phyloP scores from a whole-genome alignment of 148 eudicot species.

The Dysphania ambrosioides region DNA sequence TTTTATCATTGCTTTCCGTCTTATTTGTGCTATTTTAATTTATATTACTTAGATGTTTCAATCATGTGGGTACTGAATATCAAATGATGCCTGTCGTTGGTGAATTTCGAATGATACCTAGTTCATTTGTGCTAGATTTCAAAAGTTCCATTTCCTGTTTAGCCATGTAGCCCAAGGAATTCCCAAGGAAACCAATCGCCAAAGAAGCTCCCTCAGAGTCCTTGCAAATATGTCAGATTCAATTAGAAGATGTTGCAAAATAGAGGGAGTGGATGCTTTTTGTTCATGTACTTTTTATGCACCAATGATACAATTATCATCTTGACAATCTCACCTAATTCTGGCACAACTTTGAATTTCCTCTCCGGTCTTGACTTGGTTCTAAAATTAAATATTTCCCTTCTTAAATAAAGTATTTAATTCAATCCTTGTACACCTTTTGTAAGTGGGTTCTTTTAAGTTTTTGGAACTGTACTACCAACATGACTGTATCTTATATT shows the following conservation, averaged over 20 bases:
- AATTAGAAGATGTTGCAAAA: background rate
- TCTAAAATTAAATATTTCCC: background rate
- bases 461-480: conserved; percentile 7
- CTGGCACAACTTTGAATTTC: background rate
- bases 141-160: background rate
- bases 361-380: background rate
- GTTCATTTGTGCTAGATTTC: background rate
- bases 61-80: background rate
- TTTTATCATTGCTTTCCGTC: conserved; percentile 26
- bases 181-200: background rate
- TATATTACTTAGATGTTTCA: background rate
- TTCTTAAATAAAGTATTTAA: background rate
- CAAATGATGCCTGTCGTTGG: background rate
- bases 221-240: background rate
- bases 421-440: background rate
- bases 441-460: conserved; percentile 1
- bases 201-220: background rate
- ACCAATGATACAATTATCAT: background rate
- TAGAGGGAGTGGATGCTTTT: background rate
- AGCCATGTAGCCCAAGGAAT: background rate
- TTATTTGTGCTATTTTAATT: conserved; percentile 7
- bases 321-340: background rate
- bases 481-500: conserved; percentile 2
- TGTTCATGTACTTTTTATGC: background rate
- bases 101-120: background rate